Percentiles rank a stretch among this genome's conserved stretches.
These are phyloP conservation scores for Penicillium roqueforti DNA, from an alignment of 495 filamentous ascomycete genomes.

Conservation along the genomic window DNA sequence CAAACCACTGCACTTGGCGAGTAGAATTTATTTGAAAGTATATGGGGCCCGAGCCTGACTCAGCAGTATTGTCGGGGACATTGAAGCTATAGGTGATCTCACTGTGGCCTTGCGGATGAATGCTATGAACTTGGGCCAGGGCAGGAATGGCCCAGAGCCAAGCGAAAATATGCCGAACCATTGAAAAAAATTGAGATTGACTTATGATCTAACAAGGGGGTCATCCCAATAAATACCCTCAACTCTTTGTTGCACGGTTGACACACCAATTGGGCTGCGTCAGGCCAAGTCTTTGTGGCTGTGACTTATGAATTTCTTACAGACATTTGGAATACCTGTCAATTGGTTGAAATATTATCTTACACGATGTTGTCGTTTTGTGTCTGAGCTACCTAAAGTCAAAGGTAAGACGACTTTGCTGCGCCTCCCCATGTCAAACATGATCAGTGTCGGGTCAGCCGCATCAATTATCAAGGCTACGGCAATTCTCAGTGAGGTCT, in stretches of 20 bases:
- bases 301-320: background rate
- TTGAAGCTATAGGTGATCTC: conserved; percentile 34
- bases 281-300: background rate
- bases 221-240: background rate
- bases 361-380: background rate
- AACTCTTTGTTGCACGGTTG: conserved; percentile 2
- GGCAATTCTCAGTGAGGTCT: background rate
- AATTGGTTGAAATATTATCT: background rate
- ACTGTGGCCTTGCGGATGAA: conserved; percentile 21
- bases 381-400: background rate
- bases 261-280: background rate
- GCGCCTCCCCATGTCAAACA: conserved; percentile 3
- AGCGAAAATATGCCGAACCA: background rate
- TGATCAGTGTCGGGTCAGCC: background rate
- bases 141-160: conserved; percentile 8
- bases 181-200: background rate
- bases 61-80: conserved; percentile 27
- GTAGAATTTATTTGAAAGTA: conserved; percentile 66
- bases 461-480: background rate
- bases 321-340: background rate
- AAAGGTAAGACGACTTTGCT: background rate
- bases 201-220: background rate
- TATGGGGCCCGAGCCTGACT: conserved; percentile 37
- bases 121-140: conserved; percentile 26
- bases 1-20: conserved; percentile 57